Evolutionary conservation across 176 grass and related monocot genomes (phyloP).

Genomic region (Raddia guianensis): DNA sequence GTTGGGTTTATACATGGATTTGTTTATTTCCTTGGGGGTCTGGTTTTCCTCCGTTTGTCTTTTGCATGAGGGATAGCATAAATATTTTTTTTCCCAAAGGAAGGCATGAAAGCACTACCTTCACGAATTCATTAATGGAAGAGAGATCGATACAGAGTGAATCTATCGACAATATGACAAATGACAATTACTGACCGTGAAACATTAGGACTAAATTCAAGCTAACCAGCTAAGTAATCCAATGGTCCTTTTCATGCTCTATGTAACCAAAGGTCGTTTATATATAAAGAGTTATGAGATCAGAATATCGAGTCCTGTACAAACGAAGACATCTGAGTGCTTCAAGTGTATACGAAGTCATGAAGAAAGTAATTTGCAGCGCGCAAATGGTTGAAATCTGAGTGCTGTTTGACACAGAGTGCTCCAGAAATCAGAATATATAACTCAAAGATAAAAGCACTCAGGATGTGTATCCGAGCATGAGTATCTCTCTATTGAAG

Average conservation of each 20-base stretch:
- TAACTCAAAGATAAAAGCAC: no score
- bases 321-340: background rate
- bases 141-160: no score
- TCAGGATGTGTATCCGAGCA: no score
- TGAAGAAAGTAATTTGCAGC: background rate
- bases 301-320: background rate
- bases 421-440: background rate
- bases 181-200: background rate
- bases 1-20: constrained; percentile 1
- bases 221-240: background rate
- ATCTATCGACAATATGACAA: background rate
- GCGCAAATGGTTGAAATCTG: background rate
- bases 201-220: background rate
- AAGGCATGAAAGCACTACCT: no score
- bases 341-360: background rate
- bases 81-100: background rate
- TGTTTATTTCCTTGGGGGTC: background rate
- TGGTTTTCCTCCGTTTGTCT: background rate
- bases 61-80: background rate
- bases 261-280: background rate
- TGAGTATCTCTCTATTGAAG: no score
- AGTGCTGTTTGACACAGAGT: background rate
- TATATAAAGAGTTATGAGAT: background rate
- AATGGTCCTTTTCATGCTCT: background rate
- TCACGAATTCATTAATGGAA: no score